Base-by-base conservation (phyloP, 176 grass and related monocot species). In the Triticum urartu region DNA sequence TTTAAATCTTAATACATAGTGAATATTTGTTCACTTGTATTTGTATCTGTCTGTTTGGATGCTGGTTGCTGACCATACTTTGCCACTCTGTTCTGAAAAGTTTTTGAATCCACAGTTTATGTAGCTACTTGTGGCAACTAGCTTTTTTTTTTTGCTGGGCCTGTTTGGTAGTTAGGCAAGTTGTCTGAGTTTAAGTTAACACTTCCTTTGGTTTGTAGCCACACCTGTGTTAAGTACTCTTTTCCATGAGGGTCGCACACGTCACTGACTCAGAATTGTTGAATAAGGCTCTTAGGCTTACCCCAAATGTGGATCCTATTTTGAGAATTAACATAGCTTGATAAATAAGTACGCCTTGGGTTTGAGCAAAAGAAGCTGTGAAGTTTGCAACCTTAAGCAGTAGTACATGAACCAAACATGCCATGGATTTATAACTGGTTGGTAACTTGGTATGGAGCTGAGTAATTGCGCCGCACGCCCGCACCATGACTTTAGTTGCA, bases 1-100 rank as follows among this genome's bases (percentile, higher is more conserved):
- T 59, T 87, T 83, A 20, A 11, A 5, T 60, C 9, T 33, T 40
- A 38, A 50, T 62, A 63, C 21, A 20, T 83, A 64, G 10, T 58
- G 26, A 76, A 11, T 82, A 6, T 47, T 47, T 86, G n/a, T 22
- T 30, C 83, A 62, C 45, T 62, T 81, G 39, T 79, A 33, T 47
- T 66, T 80, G 28, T 84, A 33, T 65, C 22, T 25, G 24, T 10
- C 36, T 11, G 5, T 60, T 78, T 78, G 56, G 33, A 4, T 65
- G 60, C 50, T 54, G 50, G 50, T 54, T 54, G 50, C 15, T 54
- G 50, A 54, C 50, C 14, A 32, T 76, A 32, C 73, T 45, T 80
- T 80, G 24, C 78, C 4, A 30, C 62, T 66, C 17, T 66, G 15
- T 47, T 11, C 26, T 12, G 48, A 69, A 69, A 68, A 52, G 28